Evolutionary conservation across 495 filamentous ascomycete species (phyloP), one percentile per base, ranked within the genome.

Genomic region (Penicillium tannophilum): DNA sequence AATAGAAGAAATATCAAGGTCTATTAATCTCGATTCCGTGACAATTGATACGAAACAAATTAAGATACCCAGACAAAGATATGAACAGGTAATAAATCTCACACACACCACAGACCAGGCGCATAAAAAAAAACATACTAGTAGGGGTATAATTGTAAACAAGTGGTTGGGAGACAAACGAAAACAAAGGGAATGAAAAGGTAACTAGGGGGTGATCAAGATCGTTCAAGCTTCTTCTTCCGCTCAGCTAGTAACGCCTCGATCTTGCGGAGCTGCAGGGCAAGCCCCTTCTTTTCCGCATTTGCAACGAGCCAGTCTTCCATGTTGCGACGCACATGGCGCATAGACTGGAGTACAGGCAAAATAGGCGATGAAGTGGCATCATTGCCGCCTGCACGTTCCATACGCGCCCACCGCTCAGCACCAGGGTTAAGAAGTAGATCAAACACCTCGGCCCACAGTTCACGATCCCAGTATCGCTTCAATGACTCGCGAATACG

Each of bases 391-490:
- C 31, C 35, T 33, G 43, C 52, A 19, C 14, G 36, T 28, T 86
- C 85, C 41, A 86, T 76, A 61, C 85, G 80, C 54, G 68, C 70
- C 54, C 77, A 80, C 5, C 68, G 68, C 14, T 77, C 73, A 0
- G 66, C 58, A 3, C 79, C 78, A 3, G 95, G 92, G 70, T 98
- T 98, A 11, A 98, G 75, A 57, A 98, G 70, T 47, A 98, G 63
- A 64, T 94, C 91, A 71, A 98, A 97, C 19, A 89, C 82, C 55
- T 89, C 84, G 1, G 55, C 75, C 94, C 95, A 98, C 52, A 98
- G 82, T 54, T 96, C 91, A 51, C 85, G 86, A 77, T 97, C 92
- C 94, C 94, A 98, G 70, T 97, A 97, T 23, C 94, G 71, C 75
- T 98, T 98, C 54, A 97, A 69, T 2, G 77, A 79, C 52, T 95